These are phyloP conservation scores for Boletus barrowsii DNA, from an alignment of 768 basidiomycete species.

Conservation along the genomic window DNA sequence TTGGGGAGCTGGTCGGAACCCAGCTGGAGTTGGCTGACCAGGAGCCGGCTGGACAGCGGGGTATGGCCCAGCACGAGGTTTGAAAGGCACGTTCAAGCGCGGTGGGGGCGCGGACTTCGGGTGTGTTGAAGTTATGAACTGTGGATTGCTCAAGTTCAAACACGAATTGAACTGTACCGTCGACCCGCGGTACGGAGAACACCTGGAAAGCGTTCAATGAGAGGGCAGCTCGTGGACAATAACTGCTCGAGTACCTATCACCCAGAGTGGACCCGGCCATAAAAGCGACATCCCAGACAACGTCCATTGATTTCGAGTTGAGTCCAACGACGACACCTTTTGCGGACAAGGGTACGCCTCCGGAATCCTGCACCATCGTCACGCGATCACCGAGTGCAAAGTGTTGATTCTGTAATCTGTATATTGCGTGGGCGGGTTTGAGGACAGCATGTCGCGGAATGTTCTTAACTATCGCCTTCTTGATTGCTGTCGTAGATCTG, in stretches of 20 bases:
- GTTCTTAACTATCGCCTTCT: slow-evolving; percentile 89
- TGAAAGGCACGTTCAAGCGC: slow-evolving; percentile 52
- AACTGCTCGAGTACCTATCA: slow-evolving; percentile 53
- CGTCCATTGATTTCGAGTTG: slow-evolving; percentile 84
- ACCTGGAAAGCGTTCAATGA: slow-evolving; percentile 44
- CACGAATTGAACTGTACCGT: slow-evolving; percentile 85
- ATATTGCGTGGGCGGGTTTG: slow-evolving; percentile 87
- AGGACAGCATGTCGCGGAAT: slow-evolving; percentile 92
- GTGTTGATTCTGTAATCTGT: slow-evolving; percentile 83
- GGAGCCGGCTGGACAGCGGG: slow-evolving; percentile 54
- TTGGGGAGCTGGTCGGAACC: slow-evolving; percentile 57
- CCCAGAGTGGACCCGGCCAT: slow-evolving; percentile 88
- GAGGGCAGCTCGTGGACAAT: neutral
- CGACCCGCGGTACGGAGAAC: slow-evolving; percentile 89
- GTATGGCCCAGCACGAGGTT: slow-evolving; percentile 64
- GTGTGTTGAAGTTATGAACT: slow-evolving; percentile 77
- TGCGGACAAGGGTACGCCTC: slow-evolving; percentile 83
- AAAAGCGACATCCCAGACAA: slow-evolving; percentile 94
- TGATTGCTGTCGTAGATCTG: slow-evolving; percentile 64
- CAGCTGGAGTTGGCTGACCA: slow-evolving; percentile 54
- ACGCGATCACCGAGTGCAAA: slow-evolving; percentile 92
- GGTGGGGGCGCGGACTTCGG: slow-evolving; percentile 51
- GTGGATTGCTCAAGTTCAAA: slow-evolving; percentile 82
- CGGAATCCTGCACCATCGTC: slow-evolving; percentile 93
- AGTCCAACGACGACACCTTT: slow-evolving; percentile 95